These are phyloP conservation scores for Hirschioporus abietinus DNA, from an alignment of 768 basidiomycete species.

Conservation along the genomic window DNA sequence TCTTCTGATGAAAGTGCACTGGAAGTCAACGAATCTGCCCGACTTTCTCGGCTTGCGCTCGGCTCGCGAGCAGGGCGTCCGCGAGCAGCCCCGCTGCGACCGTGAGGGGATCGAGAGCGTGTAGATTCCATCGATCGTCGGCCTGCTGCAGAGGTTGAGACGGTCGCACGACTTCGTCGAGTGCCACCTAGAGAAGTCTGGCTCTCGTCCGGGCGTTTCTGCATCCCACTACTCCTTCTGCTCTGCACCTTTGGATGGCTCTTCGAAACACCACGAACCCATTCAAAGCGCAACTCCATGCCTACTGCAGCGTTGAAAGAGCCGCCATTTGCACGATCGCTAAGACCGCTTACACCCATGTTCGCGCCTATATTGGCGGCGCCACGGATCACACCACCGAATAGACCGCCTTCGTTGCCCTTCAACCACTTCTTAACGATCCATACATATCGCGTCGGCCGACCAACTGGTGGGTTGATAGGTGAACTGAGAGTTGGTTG, in stretches of 20 bases:
- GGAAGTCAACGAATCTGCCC: neutral
- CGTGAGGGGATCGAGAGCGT: neutral
- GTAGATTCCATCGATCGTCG: constrained; percentile 1
- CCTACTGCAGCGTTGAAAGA: constrained; percentile 32
- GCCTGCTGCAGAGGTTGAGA: constrained; percentile 8
- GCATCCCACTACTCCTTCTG: constrained; percentile 22
- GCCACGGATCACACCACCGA: constrained; percentile 38
- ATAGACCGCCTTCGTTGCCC: constrained; percentile 37
- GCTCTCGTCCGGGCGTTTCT: constrained; percentile 7
- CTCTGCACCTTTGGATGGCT: constrained; percentile 17
- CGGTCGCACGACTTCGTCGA: neutral
- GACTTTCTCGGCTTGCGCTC: neutral
- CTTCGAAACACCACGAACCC: constrained; percentile 51
- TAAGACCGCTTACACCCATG: constrained; percentile 26
- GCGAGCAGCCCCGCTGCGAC: neutral
- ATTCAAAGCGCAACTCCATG: constrained; percentile 70
- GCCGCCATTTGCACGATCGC: constrained; percentile 9
- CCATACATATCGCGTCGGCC: constrained; percentile 63
- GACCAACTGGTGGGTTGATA: constrained; percentile 28
- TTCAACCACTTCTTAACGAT: constrained; percentile 73
- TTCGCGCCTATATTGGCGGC: neutral
- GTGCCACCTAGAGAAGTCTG: neutral
- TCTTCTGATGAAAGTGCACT: constrained; percentile 8
- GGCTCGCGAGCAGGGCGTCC: neutral
- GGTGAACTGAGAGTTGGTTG: constrained; percentile 59